A percentile compares a stretch with the other conserved stretches of the same genome.
Conservation (phyloP, 306 rosid genomes). For the Prunus persica region DNA sequence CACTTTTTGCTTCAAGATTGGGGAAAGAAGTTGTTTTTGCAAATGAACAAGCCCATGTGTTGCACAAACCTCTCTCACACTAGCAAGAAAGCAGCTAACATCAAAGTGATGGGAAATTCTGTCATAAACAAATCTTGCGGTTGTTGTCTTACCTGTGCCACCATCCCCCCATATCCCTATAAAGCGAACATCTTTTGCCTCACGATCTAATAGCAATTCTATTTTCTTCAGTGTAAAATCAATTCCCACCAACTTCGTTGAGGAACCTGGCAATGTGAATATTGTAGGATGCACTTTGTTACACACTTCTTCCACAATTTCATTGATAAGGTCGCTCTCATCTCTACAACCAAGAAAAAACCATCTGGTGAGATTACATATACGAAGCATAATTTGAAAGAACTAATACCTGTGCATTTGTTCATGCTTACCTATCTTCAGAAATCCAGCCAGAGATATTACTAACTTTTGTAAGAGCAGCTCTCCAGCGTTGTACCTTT, state of each 20-base stretch:
- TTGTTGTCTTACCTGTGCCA: too few species aligned
- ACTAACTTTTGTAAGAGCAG: background rate
- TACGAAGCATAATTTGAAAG: background rate
- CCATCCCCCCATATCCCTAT: background rate
- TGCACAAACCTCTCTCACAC: too few species aligned
- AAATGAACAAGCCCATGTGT: too few species aligned
- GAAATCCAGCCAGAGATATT: background rate
- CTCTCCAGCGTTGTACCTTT: background rate
- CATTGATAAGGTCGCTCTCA: conserved; percentile 2
- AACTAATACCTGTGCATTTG: too few species aligned
- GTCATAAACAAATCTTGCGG: too few species aligned
- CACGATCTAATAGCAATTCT: background rate
- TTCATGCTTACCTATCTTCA: background rate
- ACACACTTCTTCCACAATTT: background rate
- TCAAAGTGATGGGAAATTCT: too few species aligned
- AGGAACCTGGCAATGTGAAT: background rate
- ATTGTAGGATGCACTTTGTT: background rate
- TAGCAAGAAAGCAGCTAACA: too few species aligned
- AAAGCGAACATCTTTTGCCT: background rate
- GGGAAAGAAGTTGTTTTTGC: too few species aligned
- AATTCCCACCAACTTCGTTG: background rate
- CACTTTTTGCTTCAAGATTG: too few species aligned
- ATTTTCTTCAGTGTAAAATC: background rate
- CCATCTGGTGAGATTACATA: background rate
- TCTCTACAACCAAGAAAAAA: background rate